Base-by-base conservation (phyloP, 768 basidiomycete species). In the Kwoniella bestiolae region DNA sequence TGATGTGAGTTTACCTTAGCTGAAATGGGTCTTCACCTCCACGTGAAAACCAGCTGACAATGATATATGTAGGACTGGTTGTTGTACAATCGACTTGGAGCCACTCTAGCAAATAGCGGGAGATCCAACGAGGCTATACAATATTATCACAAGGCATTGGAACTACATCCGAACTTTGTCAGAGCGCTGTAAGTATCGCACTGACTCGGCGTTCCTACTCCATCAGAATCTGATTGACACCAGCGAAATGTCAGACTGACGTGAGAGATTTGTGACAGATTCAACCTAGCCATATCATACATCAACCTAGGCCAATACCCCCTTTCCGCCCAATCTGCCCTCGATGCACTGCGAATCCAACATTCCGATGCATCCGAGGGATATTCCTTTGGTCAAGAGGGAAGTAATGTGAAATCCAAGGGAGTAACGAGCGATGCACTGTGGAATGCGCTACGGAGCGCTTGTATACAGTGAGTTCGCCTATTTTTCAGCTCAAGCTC, bases 71-170 rank as follows among this genome's bases (percentile, higher is more conserved):
- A 87, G 90, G 96, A 99, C 80, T 98, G 93, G 81, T 82, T 93
- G 8, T 80, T 98, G 23, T 98, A 95, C 92, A 99, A 99, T 79
- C 85, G 96, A 58, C 83, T 96, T 18, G 96, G 96, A 8, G 96
- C 94, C 2, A 91, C 90, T 5, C 84, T 99, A 23, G 94, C 94
- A 5, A 99, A 99, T 76, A 92, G 92, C 1, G 91, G 87, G 69
- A 89, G 91, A 66, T 94, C 95, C 0, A 94, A 96, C 78, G 92
- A 94, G 78, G 94, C 95, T 6, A 82, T 84, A 61, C 68, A 76
- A 32, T 83, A 83, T n/a, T 96, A 99, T 77, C 86, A 90, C 67
- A 89, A 94, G 79, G 96, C 96, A 0, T 84, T 99, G 25, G 87
- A 87, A 70, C 83, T 97, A 51, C 88, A 95, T 41, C 96, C 96